A percentile compares a stretch with the other conserved stretches of the same genome.
Conservation (phyloP, 768 basidiomycete species). For the Mycena floridula region DNA sequence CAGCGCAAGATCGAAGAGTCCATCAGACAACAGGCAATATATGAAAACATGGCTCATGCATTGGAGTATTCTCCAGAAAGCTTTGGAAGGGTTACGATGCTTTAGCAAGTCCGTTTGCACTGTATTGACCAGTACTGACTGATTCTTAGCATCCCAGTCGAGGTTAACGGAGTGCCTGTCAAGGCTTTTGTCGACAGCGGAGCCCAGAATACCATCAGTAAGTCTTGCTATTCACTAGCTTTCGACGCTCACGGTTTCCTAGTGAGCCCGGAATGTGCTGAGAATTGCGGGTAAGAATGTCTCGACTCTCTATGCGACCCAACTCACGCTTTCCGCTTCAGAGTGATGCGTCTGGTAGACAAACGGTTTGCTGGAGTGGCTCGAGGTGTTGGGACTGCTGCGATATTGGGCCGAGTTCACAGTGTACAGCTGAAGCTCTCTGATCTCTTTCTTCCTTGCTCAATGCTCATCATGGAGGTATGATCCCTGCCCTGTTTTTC, state of each 20-base stretch:
- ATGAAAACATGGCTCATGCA: conserved; percentile 92
- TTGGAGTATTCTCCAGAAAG: conserved; percentile 89
- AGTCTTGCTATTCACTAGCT: conserved; percentile 20
- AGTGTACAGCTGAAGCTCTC: conserved; percentile 86
- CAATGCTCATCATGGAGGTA: conserved; percentile 95
- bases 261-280: conserved; percentile 93
- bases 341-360: conserved; percentile 92
- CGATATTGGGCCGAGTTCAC: conserved; percentile 92
- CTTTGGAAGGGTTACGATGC: conserved; percentile 94
- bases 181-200: conserved; percentile 99
- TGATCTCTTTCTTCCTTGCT: conserved; percentile 80
- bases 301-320: conserved; percentile 5
- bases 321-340: conserved; percentile 19
- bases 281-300: conserved; percentile 74
- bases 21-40: conserved; percentile 81
- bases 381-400: conserved; percentile 89
- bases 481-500: conserved; percentile 6
- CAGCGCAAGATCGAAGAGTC: conserved; percentile 91
- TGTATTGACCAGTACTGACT: conserved; percentile 1
- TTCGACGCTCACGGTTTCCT: conserved; percentile 1
- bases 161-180: conserved; percentile 85
- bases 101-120: conserved; percentile 85
- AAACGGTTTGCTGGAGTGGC: conserved; percentile 85
- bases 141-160: conserved; percentile 67
- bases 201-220: conserved; percentile 97